phyloP scores from a whole-genome alignment of 164 flowering plant genomes.

The Buxus sempervirens region DNA sequence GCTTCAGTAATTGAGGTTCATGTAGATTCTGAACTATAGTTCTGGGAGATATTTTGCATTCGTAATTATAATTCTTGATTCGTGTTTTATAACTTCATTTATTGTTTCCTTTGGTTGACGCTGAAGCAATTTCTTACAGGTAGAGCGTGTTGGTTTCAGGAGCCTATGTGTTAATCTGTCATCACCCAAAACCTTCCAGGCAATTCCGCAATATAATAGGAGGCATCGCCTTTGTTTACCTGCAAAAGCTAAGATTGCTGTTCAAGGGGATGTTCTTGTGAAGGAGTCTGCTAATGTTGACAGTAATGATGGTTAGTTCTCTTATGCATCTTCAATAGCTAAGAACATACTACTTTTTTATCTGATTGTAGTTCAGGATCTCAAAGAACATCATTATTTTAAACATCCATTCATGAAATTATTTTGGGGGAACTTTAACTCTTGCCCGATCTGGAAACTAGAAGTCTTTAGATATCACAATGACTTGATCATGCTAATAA shows the following conservation, averaged over 20 bases:
- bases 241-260: constrained; percentile 37
- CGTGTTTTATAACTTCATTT: too few species aligned
- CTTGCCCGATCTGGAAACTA: too few species aligned
- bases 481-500: too few species aligned
- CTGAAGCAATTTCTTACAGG: constrained; percentile 7
- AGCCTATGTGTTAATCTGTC: constrained; percentile 5
- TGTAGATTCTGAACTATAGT: too few species aligned
- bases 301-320: constrained; percentile 30
- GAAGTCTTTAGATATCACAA: too few species aligned
- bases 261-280: constrained; percentile 39
- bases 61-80: too few species aligned
- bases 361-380: not conserved
- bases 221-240: constrained; percentile 12
- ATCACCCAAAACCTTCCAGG: constrained; percentile 8
- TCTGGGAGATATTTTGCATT: too few species aligned
- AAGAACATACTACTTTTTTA: too few species aligned
- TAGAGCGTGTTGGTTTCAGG: constrained; percentile 6
- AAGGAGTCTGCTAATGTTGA: constrained; percentile 34
- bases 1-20: too few species aligned
- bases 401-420: not conserved
- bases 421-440: too few species aligned
- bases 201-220: constrained; percentile 17
- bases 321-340: not conserved
- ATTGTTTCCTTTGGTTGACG: constrained; percentile 2
- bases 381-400: too few species aligned